Evolutionary conservation across 768 basidiomycete genomes (phyloP), one percentile per base, ranked within the genome.

Genomic region (Hygrocybe coccinea): DNA sequence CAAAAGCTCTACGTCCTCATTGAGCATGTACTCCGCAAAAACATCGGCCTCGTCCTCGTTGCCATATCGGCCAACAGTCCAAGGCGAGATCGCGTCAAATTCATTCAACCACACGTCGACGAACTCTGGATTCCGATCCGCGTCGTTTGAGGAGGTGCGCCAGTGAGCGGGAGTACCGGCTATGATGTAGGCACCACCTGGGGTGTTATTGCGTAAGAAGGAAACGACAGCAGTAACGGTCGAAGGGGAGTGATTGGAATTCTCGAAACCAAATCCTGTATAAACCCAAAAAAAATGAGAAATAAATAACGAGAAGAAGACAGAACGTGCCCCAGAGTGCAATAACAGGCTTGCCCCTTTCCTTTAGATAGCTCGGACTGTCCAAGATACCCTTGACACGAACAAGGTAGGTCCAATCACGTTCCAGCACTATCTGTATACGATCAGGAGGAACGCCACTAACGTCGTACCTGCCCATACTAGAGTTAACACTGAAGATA

Each of bases 1-100:
- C 43, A 93, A 73, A 24, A 83, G 67, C 38, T 83, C 82, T 2
- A 82, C 69, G 66, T 93, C 91, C 0, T 71, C 78, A 50, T 79
- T 82, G 67, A 89, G 82, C 47, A 79, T 83, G 9, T 76, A 75
- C 61, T 81, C 76, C 7, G 81, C 54, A 67, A 85, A 91, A 5
- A 67, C 57, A 52, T 89, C 86, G 1, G 84, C 87, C 12, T 82
- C 82, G 41, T 76, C 74, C 57, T 82, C 79, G 56, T 76, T 78
- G 17, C 71, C 71, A 65, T 82, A 91, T 34, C 87, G 74, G 3
- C 90, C 91, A 9, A 92, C 77, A 5, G 85, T 89, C 90, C 90
- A 92, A 6, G 91, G 91, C 19, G 84, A 86, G 54, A 91, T 80
- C 3, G 87, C 86, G 58, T 90, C 88, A 56, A 90, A 88, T 21